These are phyloP conservation scores for Cicer cuneatum DNA, from an alignment of 306 rosid genomes.

Conservation along the genomic window DNA sequence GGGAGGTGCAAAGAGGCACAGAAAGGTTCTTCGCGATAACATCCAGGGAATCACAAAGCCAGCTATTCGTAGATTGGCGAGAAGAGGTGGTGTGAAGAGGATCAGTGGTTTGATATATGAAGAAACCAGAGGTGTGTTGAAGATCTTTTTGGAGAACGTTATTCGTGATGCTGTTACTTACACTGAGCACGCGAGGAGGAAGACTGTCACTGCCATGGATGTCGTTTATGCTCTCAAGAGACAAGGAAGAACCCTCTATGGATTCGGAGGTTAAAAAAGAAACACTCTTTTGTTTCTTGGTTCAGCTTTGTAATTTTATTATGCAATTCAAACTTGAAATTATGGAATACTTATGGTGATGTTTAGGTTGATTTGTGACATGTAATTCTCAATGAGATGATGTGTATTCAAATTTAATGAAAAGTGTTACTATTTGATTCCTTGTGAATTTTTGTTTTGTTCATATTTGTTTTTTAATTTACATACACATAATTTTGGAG, in stretches of 20 bases:
- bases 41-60: conserved; percentile 50
- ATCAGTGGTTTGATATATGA: conserved; percentile 46
- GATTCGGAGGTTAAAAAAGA: conserved; percentile 11
- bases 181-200: conserved; percentile 39
- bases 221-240: conserved; percentile 37
- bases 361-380: background rate
- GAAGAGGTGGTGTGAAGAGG: conserved; percentile 48
- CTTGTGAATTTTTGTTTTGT: background rate
- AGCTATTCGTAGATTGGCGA: conserved; percentile 45
- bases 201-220: conserved; percentile 39
- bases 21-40: conserved; percentile 46
- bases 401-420: background rate
- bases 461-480: too few relatives aligned
- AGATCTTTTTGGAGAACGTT: conserved; percentile 45
- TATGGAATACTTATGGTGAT: background rate
- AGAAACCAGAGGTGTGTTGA: conserved; percentile 44
- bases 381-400: background rate
- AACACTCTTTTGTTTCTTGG: background rate
- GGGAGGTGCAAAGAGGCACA: conserved; percentile 51
- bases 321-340: background rate
- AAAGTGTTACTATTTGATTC: background rate
- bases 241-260: conserved; percentile 41
- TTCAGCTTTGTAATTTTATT: background rate
- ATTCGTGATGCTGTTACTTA: conserved; percentile 40
- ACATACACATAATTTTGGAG: too few relatives aligned